Evolutionary conservation across 164 flowering plant species (phyloP).

Genomic region (Vitis rotundifolia): DNA sequence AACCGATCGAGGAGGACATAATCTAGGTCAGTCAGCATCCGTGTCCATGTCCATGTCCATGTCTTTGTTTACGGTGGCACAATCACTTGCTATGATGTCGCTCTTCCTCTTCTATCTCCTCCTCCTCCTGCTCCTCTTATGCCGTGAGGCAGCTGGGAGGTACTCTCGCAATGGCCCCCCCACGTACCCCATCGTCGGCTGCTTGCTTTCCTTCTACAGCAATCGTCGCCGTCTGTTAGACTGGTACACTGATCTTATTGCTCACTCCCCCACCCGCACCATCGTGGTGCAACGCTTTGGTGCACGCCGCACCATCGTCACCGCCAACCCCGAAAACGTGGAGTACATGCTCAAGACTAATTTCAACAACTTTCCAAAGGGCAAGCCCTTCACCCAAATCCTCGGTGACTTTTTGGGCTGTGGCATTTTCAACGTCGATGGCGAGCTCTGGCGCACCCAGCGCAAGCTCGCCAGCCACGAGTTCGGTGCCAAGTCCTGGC

Average conservation of each 20-base stretch:
- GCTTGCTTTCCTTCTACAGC: conserved; percentile 29
- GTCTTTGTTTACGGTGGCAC: not conserved
- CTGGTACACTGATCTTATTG: conserved; percentile 36
- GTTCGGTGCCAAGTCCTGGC: conserved; percentile 27
- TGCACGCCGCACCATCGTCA: conserved; percentile 27
- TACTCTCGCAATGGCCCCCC: conserved; percentile 17
- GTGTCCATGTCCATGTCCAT: not conserved
- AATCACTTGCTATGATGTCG: not conserved
- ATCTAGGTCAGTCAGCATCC: too few relatives aligned
- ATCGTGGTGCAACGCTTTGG: conserved; percentile 25
- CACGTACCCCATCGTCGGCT: conserved; percentile 33
- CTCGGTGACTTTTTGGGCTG: conserved; percentile 43
- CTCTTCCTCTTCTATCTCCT: conserved; percentile 6
- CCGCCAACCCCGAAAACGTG: conserved; percentile 39
- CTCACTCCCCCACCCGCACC: conserved; percentile 26
- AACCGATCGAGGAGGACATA: too few relatives aligned
- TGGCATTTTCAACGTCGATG: conserved; percentile 46
- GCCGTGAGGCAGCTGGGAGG: not conserved
- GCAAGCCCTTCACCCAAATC: conserved; percentile 31
- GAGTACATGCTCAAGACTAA: conserved; percentile 43
- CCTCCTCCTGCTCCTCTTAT: conserved; percentile 2
- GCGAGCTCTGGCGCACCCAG: conserved; percentile 40
- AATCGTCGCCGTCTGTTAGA: conserved; percentile 28
- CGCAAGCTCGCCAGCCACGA: conserved; percentile 40
- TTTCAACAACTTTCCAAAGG: conserved; percentile 45